These are phyloP conservation scores for Lipomyces sp. DNA, from an alignment of 805 yeast species.

Conservation along the genomic window DNA sequence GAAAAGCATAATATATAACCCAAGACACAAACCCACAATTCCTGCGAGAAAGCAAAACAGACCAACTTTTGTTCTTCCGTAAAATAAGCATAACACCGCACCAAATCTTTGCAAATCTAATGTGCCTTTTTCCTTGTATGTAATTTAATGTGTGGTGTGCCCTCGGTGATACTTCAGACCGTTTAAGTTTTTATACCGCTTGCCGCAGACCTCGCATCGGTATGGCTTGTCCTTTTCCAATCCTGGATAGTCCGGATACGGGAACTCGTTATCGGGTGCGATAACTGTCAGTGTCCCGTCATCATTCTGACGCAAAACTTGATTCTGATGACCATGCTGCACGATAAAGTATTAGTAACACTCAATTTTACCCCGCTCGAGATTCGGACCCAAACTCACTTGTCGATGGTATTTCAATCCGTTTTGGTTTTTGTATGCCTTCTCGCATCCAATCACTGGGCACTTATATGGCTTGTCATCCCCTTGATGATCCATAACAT, in stretches of 20 bases:
- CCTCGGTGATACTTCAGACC: constrained; percentile 97
- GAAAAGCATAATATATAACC: constrained; percentile 3
- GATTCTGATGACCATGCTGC: constrained; percentile 89
- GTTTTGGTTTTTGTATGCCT: constrained; percentile 95
- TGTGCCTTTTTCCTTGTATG: background rate
- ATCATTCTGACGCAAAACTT: constrained; percentile 83
- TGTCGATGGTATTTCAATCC: constrained; percentile 91
- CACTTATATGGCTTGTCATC: constrained; percentile 95
- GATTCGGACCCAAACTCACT: constrained; percentile 14
- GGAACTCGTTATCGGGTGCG: constrained; percentile 80
- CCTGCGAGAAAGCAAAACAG: constrained; percentile 8
- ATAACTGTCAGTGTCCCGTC: constrained; percentile 92
- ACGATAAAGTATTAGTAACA: constrained; percentile 1
- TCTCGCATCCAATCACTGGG: constrained; percentile 98
- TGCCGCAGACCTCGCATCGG: constrained; percentile 97
- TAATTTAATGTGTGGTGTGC: constrained; percentile 83
- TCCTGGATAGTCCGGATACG: constrained; percentile 91
- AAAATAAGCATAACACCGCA: constrained; percentile 13
- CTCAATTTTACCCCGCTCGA: background rate
- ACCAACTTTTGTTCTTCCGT: constrained; percentile 34
- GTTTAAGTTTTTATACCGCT: constrained; percentile 91
- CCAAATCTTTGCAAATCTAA: background rate
- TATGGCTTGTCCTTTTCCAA: constrained; percentile 98
- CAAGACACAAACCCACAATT: constrained; percentile 9
- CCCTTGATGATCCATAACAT: constrained; percentile 81